Evolutionary conservation across 345 rosid species (phyloP), one percentile per base, ranked within the genome.

Genomic region (Abelmoschus esculentus): DNA sequence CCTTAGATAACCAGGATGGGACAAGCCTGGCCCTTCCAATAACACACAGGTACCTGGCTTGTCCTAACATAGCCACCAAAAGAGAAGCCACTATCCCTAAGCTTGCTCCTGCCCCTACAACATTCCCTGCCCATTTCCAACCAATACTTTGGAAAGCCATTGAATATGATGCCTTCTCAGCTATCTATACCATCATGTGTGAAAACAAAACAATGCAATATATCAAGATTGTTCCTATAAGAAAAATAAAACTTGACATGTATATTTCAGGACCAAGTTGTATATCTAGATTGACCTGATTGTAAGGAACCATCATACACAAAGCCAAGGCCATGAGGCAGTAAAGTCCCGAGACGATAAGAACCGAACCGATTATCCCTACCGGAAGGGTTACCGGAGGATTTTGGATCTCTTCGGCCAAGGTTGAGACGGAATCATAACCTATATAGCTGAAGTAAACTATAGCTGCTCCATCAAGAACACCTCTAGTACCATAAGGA

Each of bases 391-490:
- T 84, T 73, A 80, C 85, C 0, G 89, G 73, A 72, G 98, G 98
- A 73, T 89, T 82, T 73, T 87, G 92, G 62, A 93, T 93, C 79
- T 93, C 98, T 76, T 93, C 98, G 0, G 98, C 98, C 83, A 93
- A 79, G 55, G 98, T 93, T 44, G 98, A 90, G 72, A 93, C 89
- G 4, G 98, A 85, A 83, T 93, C 98, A 59, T 89, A 93, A 22
- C 98, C 98, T 1, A 93, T 90, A 62, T 89, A 93, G 83, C 98
- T 89, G 79, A 93, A 89, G 77, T 90, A 93, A 52, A 93, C 98
- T 6, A 71, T 76, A 28, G 98, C 96, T 55, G 98, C 98, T 75
- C 98, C 98, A 32, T 86, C 76, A 36, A 93, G 67, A 4, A 93
- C 80, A 15, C 98, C 97, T 15, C 79, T 83, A 4, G 80, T 83